Evolutionary conservation across 345 rosid species (phyloP).

Genomic region (Cardamine occulta): DNA sequence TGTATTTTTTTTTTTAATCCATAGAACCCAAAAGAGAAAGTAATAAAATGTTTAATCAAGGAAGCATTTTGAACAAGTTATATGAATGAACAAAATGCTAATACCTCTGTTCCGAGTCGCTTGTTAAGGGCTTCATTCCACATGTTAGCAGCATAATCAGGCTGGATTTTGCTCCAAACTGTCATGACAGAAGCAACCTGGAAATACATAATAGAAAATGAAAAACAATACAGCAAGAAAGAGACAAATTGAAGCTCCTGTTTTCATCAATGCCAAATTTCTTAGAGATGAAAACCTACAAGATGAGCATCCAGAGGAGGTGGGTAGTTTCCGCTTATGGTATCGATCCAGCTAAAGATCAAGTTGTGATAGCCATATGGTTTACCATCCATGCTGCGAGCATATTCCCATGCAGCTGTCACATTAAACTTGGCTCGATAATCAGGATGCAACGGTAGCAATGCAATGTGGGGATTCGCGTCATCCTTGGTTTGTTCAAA

Average conservation of each 20-base stretch:
- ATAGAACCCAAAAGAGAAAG: not conserved
- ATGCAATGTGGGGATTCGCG: constrained; percentile 86
- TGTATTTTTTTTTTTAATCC: not conserved
- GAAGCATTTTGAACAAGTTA: not conserved
- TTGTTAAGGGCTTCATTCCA: constrained; percentile 97
- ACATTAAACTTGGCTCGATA: constrained; percentile 84
- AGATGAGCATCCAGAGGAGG: constrained; percentile 94
- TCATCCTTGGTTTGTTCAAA: constrained; percentile 91
- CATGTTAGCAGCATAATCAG: constrained; percentile 89
- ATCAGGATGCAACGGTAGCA: constrained; percentile 93
- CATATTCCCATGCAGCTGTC: constrained; percentile 99
- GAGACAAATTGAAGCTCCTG: not conserved
- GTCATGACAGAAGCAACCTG: constrained; percentile 98
- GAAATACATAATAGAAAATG: constrained; percentile 23
- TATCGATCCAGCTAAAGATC: constrained; percentile 99
- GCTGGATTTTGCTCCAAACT: constrained; percentile 90
- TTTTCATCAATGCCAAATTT: constrained; percentile 4
- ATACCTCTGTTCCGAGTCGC: constrained; percentile 91
- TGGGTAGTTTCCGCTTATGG: constrained; percentile 80
- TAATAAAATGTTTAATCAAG: not conserved
- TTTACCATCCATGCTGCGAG: constrained; percentile 76
- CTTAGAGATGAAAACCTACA: constrained; percentile 51
- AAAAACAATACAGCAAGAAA: constrained; percentile 7
- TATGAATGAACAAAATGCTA: constrained; percentile 1
- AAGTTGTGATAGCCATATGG: constrained; percentile 98